Evolutionary conservation across 2,329 filamentous ascomycete genomes (phyloP), one percentile per base, ranked within the genome.

Genomic region (Trichoderma guizhouense): DNA sequence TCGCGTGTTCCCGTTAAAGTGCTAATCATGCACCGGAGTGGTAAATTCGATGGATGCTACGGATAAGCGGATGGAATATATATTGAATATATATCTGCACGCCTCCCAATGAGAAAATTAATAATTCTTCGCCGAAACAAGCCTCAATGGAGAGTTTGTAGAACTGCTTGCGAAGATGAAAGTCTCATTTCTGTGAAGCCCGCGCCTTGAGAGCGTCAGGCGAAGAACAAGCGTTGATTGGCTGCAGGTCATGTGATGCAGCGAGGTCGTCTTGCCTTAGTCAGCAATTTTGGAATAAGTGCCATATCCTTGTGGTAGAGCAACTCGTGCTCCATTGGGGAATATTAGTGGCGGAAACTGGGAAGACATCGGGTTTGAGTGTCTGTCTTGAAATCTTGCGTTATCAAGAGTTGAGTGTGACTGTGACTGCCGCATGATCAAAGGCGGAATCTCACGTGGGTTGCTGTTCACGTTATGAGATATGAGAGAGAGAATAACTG

Each of bases 1-100:
- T 76, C 74, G 76, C 74, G 76, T 73, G 76, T 73, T 69, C 65
- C 73, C 61, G 75, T 68, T 73, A 72, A 60, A 60, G 72, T 58
- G 57, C 28, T 24, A 28, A 55, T 68, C 71, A 72, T 72, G 51
- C 65, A 69, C 71, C 24, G n/a, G 34, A 24, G 62, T n/a, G 66
- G 12, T 18, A 28, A 47, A 34, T 60, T 11, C 8, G 26, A 28
- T 21, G 60, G 62, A 32, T 18, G 15, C 18, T 39, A 58, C 28
- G 8, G 26, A 34, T 61, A 51, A 47, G 47, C 8, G 6, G 24
- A 39, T n/a, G 57, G 15, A 14, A 34, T 39, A 28, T n/a, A 58
- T 6, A 24, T 12, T 7, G 4, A 43, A 43, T 9, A 30, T n/a
- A 21, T 18, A 5, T 30, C 5, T 39, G 7, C 9, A 26, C 34